phyloP scores from a whole-genome alignment of 805 yeast species.

The Yarrowia alimentaria region DNA sequence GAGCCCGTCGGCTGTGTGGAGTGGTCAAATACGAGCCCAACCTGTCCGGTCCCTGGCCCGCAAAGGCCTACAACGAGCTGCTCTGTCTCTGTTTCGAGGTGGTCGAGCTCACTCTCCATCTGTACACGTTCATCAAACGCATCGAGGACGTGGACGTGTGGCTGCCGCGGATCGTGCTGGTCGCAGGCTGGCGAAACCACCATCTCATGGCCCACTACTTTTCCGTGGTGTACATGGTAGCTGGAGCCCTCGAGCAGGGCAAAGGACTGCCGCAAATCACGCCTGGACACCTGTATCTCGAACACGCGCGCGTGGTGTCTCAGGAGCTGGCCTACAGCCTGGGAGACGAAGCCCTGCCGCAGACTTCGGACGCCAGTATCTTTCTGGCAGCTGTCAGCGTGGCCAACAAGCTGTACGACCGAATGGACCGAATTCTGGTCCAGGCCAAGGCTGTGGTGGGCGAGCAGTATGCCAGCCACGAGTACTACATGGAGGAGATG shows the following conservation, averaged over 20 bases:
- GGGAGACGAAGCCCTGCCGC: conserved; percentile 34
- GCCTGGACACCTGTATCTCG: not conserved
- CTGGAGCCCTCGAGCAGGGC: conserved; percentile 35
- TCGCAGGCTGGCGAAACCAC: conserved; percentile 39
- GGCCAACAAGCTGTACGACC: conserved; percentile 36
- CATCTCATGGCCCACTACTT: conserved; percentile 36
- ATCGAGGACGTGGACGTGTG: conserved; percentile 32
- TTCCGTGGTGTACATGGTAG: conserved; percentile 38
- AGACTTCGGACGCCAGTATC: conserved; percentile 35
- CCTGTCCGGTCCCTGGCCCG: conserved; percentile 39
- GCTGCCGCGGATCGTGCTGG: conserved; percentile 32
- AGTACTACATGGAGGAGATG: conserved; percentile 28
- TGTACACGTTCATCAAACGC: conserved; percentile 36
- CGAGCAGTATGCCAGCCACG: conserved; percentile 36
- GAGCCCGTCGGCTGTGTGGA: conserved; percentile 27
- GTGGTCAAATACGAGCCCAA: conserved; percentile 37
- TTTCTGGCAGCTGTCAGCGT: conserved; percentile 35
- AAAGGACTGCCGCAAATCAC: conserved; percentile 17
- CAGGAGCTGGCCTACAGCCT: not conserved
- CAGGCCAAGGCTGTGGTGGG: conserved; percentile 41
- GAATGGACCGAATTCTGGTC: conserved; percentile 38
- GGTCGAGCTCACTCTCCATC: conserved; percentile 33
- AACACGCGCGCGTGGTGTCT: conserved; percentile 11
- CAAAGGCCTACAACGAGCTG: conserved; percentile 35
- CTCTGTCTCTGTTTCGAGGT: conserved; percentile 29